A percentile compares a stretch with the other conserved stretches of the same genome.
These are phyloP conservation scores for Candida odintsovae DNA, from an alignment of 805 yeast species.

Conservation along the genomic window DNA sequence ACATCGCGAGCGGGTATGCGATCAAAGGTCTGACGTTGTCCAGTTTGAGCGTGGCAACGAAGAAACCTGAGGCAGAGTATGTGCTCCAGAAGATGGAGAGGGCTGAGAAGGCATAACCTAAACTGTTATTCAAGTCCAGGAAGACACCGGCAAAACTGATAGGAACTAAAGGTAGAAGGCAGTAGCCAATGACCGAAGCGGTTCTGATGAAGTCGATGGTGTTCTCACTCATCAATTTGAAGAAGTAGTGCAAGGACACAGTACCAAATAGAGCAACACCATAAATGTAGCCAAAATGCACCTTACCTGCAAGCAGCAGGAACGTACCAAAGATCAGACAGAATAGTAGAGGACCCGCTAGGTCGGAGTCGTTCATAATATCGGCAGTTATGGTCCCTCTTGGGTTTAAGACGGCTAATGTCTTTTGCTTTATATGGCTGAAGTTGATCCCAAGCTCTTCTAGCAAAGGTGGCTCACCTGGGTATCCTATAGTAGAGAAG, in stretches of 20 bases:
- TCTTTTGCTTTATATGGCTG: constrained; percentile 76
- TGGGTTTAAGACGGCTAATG: constrained; percentile 82
- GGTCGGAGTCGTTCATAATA: constrained; percentile 80
- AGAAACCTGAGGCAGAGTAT: constrained; percentile 86
- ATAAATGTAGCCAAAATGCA: constrained; percentile 94
- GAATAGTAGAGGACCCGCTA: constrained; percentile 92
- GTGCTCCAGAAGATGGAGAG: constrained; percentile 86
- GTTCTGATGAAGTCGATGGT: constrained; percentile 56
- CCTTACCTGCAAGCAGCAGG: constrained; percentile 80
- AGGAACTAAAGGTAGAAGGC: constrained; percentile 82
- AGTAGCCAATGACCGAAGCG: constrained; percentile 90
- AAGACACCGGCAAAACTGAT: constrained; percentile 64
- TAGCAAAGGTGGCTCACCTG: constrained; percentile 89
- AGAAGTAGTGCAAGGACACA: constrained; percentile 71
- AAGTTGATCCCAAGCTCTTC: constrained; percentile 95
- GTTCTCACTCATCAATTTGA: constrained; percentile 79
- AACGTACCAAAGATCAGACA: constrained; percentile 82
- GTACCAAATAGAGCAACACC: constrained; percentile 95
- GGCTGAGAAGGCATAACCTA: constrained; percentile 67
- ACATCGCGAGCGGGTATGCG: constrained; percentile 89
- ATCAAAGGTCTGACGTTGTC: constrained; percentile 83
- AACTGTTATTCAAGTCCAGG: constrained; percentile 56
- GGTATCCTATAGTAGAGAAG: constrained; percentile 85
- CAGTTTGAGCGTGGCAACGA: constrained; percentile 76
- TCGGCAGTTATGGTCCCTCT: constrained; percentile 58